phyloP scores from a whole-genome alignment of 2,329 filamentous ascomycete species.

The Trichoderma sp. region DNA sequence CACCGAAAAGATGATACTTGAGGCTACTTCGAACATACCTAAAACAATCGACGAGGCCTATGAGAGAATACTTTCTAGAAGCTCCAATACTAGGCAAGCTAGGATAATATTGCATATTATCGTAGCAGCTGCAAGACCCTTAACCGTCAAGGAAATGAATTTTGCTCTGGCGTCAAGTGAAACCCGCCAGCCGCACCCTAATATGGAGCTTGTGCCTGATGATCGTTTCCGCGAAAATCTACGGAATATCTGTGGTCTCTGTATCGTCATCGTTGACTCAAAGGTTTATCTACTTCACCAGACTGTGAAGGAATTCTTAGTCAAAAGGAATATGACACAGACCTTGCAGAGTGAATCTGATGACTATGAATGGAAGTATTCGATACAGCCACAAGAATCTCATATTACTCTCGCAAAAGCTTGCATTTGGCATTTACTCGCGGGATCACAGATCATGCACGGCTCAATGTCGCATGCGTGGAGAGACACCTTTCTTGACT shows the following conservation, averaged over 20 bases:
- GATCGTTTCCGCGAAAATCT: conserved; percentile 22
- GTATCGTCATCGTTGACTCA: conserved; percentile 27
- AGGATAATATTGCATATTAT: conserved; percentile 29
- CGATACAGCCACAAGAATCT: conserved; percentile 21
- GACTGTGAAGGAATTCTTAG: conserved; percentile 29
- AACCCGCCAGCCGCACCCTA: conserved; percentile 12
- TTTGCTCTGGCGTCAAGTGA: conserved; percentile 25
- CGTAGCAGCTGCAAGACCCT: conserved; percentile 28
- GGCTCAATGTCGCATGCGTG: background rate
- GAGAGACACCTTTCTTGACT: background rate
- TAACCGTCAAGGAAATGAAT: conserved; percentile 30
- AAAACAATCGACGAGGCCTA: conserved; percentile 31
- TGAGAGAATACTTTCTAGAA: conserved; percentile 30
- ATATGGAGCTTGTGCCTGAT: conserved; percentile 18
- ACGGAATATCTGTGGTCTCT: conserved; percentile 35
- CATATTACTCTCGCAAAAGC: conserved; percentile 23
- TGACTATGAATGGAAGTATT: conserved; percentile 22
- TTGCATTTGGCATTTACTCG: conserved; percentile 21
- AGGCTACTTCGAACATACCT: conserved; percentile 24
- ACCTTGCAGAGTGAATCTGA: background rate
- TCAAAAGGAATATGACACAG: background rate
- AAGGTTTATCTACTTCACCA: conserved; percentile 30
- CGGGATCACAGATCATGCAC: background rate
- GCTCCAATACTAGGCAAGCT: conserved; percentile 17
- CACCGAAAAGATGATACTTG: conserved; percentile 15